Percentiles rank a stretch among this genome's conserved stretches.
Evolutionary conservation across 2,329 filamentous ascomycete genomes (phyloP).

Genomic region (Mycosphaerella sp.): DNA sequence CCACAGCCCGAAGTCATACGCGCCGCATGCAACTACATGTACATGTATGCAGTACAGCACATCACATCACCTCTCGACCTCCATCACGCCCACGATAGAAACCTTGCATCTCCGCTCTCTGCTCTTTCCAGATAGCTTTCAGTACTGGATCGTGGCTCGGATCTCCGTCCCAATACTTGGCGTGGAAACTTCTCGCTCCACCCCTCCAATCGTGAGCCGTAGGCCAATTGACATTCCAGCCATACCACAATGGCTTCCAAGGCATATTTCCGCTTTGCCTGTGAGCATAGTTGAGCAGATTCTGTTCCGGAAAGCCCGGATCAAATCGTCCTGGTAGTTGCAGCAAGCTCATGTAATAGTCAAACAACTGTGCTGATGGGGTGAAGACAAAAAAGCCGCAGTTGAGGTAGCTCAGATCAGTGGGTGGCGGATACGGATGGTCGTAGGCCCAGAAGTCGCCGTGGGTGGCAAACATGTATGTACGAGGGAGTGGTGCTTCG

Average conservation of each 20-base stretch:
- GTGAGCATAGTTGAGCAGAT: constrained; percentile 39
- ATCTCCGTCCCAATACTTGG: constrained; percentile 39
- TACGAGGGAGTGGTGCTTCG: constrained; percentile 34
- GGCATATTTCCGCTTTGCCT: constrained; percentile 38
- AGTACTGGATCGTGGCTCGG: constrained; percentile 32
- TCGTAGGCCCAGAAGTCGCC: constrained; percentile 32
- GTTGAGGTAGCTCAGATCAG: constrained; percentile 31
- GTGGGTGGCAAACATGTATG: constrained; percentile 38
- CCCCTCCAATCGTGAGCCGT: constrained; percentile 34
- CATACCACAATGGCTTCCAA: constrained; percentile 36
- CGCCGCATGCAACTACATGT: neutral
- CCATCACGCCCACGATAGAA: constrained; percentile 31
- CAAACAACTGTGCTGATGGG: constrained; percentile 32
- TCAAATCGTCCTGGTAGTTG: constrained; percentile 33
- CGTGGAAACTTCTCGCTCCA: constrained; percentile 36
- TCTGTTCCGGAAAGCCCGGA: constrained; percentile 35
- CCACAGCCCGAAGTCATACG: neutral
- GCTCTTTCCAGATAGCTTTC: constrained; percentile 34
- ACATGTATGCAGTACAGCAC: neutral
- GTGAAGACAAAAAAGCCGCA: constrained; percentile 38
- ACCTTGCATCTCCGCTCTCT: constrained; percentile 35
- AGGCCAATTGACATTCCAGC: constrained; percentile 39
- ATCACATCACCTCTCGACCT: neutral
- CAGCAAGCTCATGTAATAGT: constrained; percentile 35
- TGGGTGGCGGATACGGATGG: constrained; percentile 30